Percentiles rank a stretch among this genome's conserved stretches.
Evolutionary conservation across 495 filamentous ascomycete genomes (phyloP).

Genomic region (Bathelium albidoporum): DNA sequence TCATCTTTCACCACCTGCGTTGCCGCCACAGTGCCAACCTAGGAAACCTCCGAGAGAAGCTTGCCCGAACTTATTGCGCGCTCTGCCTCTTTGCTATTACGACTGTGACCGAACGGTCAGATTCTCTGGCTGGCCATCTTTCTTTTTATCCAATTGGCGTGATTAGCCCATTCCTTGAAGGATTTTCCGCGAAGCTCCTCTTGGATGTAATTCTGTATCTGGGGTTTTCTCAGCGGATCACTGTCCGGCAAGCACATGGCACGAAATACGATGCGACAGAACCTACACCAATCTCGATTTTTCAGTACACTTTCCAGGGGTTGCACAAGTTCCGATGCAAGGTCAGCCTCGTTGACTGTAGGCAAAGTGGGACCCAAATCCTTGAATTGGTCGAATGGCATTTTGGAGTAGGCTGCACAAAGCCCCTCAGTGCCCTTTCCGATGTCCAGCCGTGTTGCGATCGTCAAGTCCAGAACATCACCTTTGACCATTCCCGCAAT

Average conservation of each 20-base stretch:
- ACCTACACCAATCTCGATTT: not conserved
- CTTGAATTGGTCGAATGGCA: not conserved
- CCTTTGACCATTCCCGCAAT: not conserved
- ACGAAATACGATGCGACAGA: not conserved
- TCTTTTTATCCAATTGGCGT: not conserved
- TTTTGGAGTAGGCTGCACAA: not conserved
- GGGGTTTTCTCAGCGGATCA: not conserved
- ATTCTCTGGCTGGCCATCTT: not conserved
- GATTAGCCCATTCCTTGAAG: not conserved
- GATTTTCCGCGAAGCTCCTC: not conserved
- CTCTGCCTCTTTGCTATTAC: not conserved
- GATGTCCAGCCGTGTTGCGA: not conserved
- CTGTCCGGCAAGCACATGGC: not conserved
- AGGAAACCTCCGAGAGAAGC: not conserved
- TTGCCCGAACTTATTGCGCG: no score
- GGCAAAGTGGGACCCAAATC: not conserved
- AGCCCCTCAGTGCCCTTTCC: not conserved
- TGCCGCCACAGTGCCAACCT: not conserved
- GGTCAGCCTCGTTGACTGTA: not conserved
- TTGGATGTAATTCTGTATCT: not conserved
- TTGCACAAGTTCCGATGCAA: not conserved
- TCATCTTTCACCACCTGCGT: not conserved
- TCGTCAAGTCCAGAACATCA: not conserved
- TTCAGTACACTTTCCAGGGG: not conserved
- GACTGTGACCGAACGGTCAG: not conserved